These are phyloP conservation scores for Boletus rex-veris DNA, from an alignment of 768 basidiomycete genomes.

Conservation along the genomic window DNA sequence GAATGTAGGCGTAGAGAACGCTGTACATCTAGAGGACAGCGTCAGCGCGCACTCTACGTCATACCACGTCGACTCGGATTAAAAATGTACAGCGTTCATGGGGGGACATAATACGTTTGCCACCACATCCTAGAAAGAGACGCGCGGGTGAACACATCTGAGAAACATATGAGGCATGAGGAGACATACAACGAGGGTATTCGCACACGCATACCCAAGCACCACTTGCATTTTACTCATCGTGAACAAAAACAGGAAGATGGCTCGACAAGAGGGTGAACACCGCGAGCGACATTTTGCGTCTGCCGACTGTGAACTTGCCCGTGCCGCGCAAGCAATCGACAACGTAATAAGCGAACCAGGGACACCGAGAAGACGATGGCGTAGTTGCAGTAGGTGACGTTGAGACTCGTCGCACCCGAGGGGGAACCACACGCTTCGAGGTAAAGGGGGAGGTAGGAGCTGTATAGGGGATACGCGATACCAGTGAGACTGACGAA, in stretches of 20 bases:
- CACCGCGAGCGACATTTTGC: slow-evolving; percentile 45
- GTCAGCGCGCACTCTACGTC: too few relatives aligned
- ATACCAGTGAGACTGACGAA: slow-evolving; percentile 43
- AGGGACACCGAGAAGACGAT: slow-evolving; percentile 47
- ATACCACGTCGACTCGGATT: too few relatives aligned
- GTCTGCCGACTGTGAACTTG: slow-evolving; percentile 38
- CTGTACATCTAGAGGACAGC: too few relatives aligned
- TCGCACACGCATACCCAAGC: too few relatives aligned
- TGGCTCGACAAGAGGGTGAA: slow-evolving; percentile 42
- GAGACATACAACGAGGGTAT: too few relatives aligned
- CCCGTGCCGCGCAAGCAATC: slow-evolving; percentile 38
- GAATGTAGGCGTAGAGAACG: too few relatives aligned
- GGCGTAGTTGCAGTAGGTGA: slow-evolving; percentile 47
- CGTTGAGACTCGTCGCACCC: slow-evolving; percentile 18
- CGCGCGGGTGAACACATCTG: too few relatives aligned
- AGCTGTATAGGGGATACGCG: slow-evolving; percentile 51
- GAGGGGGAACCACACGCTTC: slow-evolving; percentile 30
- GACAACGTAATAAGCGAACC: slow-evolving; percentile 47
- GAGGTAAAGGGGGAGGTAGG: slow-evolving; percentile 51
- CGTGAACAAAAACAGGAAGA: slow-evolving; percentile 34
- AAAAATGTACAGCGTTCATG: too few relatives aligned
- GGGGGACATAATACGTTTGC: too few relatives aligned
- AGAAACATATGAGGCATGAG: too few relatives aligned
- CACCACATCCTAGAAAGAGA: too few relatives aligned
- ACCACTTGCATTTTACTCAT: too few relatives aligned